phyloP scores from a whole-genome alignment of 306 rosid species.

The Oxytropis ochrocephala region DNA sequence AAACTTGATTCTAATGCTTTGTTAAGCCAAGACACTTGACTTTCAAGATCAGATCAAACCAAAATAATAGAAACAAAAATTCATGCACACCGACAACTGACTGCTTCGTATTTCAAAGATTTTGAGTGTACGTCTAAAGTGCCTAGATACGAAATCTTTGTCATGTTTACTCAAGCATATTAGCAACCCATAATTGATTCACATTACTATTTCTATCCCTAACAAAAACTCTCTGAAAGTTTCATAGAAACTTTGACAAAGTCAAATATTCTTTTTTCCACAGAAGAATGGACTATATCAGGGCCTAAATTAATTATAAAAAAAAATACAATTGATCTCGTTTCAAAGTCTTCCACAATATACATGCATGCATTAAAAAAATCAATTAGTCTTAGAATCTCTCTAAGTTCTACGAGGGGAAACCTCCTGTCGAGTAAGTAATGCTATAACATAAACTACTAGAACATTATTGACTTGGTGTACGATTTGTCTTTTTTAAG shows the following conservation, averaged over 20 bases:
- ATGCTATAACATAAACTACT: neutral
- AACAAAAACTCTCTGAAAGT: neutral
- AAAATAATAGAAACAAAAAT: conserved; percentile 4
- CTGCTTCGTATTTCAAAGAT: neutral
- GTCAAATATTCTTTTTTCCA: neutral
- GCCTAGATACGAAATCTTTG: neutral
- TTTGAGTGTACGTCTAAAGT: neutral
- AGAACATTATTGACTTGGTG: too few species aligned
- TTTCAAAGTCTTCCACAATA: neutral
- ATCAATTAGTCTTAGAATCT: neutral
- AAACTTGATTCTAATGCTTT: neutral
- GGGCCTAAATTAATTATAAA: neutral
- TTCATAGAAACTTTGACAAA: neutral
- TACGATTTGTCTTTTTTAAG: too few species aligned
- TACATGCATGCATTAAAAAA: neutral
- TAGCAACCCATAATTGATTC: neutral
- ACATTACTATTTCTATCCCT: neutral
- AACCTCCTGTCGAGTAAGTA: conserved; percentile 27
- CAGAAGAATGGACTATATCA: neutral
- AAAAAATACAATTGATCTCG: neutral
- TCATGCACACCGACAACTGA: neutral
- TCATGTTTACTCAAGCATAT: neutral
- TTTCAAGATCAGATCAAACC: neutral
- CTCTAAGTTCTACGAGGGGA: neutral
- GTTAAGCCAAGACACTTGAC: neutral